These are phyloP conservation scores for Laburnicola sp. DNA, from an alignment of 2,329 filamentous ascomycete species.

Conservation along the genomic window DNA sequence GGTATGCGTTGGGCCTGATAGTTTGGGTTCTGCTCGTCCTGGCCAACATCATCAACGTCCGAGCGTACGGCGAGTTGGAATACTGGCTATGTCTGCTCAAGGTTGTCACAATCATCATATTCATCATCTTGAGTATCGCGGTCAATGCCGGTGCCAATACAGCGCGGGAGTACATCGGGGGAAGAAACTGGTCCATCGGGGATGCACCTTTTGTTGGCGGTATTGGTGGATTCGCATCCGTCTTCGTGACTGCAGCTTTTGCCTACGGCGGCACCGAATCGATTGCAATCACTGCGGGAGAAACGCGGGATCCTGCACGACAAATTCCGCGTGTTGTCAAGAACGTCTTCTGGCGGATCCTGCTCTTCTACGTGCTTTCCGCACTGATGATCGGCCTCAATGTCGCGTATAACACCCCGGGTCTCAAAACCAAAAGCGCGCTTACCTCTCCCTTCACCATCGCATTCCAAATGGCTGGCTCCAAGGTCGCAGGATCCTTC, in stretches of 20 bases:
- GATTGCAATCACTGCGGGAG: slow-evolving; percentile 75
- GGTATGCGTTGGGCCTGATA: slow-evolving; percentile 35
- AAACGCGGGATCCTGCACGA: slow-evolving; percentile 77
- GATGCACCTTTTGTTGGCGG: slow-evolving; percentile 52
- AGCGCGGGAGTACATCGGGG: slow-evolving; percentile 51
- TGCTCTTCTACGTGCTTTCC: slow-evolving; percentile 48
- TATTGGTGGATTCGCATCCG: slow-evolving; percentile 62
- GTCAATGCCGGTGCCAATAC: slow-evolving; percentile 33
- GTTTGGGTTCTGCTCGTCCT: slow-evolving; percentile 39
- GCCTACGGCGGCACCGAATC: slow-evolving; percentile 75
- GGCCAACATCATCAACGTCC: slow-evolving; percentile 43
- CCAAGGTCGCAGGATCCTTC: slow-evolving; percentile 62
- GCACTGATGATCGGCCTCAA: slow-evolving; percentile 49
- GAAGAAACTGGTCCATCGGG: slow-evolving; percentile 68
- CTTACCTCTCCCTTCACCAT: slow-evolving; percentile 67
- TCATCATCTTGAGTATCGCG: slow-evolving; percentile 39
- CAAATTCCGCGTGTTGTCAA: slow-evolving; percentile 85
- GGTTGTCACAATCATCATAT: slow-evolving; percentile 39
- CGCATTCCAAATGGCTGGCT: slow-evolving; percentile 64
- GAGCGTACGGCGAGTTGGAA: slow-evolving; percentile 43
- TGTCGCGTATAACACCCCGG: slow-evolving; percentile 44
- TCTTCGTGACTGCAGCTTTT: slow-evolving; percentile 76
- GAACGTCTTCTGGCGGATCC: slow-evolving; percentile 72
- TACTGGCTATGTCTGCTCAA: slow-evolving; percentile 43
- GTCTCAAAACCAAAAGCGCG: slow-evolving; percentile 40